Percentiles rank a stretch among this genome's conserved stretches.
These are phyloP conservation scores for Volutella citrinella DNA, from an alignment of 2,329 filamentous ascomycete species.

Conservation along the genomic window DNA sequence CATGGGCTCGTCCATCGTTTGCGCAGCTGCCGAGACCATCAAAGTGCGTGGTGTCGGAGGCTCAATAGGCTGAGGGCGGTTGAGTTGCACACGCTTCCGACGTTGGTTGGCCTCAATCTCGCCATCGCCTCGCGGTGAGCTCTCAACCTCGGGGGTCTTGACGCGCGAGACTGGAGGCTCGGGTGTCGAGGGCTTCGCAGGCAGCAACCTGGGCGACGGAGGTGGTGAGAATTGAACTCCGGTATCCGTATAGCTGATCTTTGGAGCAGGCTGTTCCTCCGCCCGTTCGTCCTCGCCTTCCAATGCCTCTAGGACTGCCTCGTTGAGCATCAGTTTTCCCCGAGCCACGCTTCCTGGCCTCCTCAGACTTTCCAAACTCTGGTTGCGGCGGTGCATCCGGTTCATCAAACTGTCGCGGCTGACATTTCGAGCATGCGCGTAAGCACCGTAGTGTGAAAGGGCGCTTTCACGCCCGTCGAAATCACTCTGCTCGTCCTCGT, in stretches of 20 bases:
- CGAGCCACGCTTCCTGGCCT: slow-evolving; percentile 53
- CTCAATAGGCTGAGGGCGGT: slow-evolving; percentile 49
- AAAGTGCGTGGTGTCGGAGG: slow-evolving; percentile 34
- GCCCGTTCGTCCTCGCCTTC: slow-evolving; percentile 53
- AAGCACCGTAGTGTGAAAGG: slow-evolving; percentile 45
- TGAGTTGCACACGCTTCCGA: slow-evolving; percentile 63
- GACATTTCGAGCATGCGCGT: slow-evolving; percentile 48
- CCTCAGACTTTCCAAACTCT: slow-evolving; percentile 57
- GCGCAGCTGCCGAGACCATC: slow-evolving; percentile 65
- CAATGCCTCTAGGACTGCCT: slow-evolving; percentile 52
- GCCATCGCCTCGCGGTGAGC: slow-evolving; percentile 41
- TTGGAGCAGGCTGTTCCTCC: slow-evolving; percentile 39
- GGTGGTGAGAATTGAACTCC: slow-evolving; percentile 84
- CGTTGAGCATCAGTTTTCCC: slow-evolving; percentile 51
- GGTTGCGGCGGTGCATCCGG: slow-evolving; percentile 51
- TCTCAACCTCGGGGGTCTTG: slow-evolving; percentile 42
- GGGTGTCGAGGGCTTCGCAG: slow-evolving; percentile 39
- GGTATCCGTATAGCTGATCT: slow-evolving; percentile 64
- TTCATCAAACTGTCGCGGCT: slow-evolving; percentile 56
- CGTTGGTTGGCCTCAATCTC: slow-evolving; percentile 74
- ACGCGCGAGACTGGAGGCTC: slow-evolving; percentile 38
- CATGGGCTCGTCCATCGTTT: slow-evolving; percentile 57
- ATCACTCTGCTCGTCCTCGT: slow-evolving; percentile 72
- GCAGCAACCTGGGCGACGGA: slow-evolving; percentile 59
- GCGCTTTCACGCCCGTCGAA: slow-evolving; percentile 66